A percentile compares a stretch with the other conserved stretches of the same genome.
Evolutionary conservation across 2,329 filamentous ascomycete species (phyloP).

Genomic region (Colletotrichum lentis): DNA sequence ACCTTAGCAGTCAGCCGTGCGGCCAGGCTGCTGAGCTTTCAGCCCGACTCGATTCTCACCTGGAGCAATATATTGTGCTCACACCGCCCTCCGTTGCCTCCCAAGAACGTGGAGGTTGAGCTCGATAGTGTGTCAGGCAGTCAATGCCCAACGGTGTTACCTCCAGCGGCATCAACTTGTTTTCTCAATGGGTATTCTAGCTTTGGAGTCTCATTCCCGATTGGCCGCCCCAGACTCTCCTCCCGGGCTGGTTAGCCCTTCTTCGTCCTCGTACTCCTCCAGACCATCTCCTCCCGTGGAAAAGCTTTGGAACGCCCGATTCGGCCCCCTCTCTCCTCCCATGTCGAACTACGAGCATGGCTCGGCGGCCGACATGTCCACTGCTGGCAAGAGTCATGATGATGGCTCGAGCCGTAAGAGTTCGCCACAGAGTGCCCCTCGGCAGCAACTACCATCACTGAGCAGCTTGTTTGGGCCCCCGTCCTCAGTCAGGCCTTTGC

Average conservation of each 20-base stretch:
- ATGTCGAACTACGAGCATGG: conserved; percentile 67
- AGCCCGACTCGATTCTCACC: conserved; percentile 6
- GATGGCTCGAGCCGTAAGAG: conserved; percentile 50
- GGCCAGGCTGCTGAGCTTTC: conserved; percentile 2
- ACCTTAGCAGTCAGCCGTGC: conserved; percentile 22
- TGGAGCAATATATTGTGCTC: not conserved
- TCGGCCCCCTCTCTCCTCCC: conserved; percentile 59
- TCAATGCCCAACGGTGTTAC: conserved; percentile 24
- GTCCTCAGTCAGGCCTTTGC: conserved; percentile 53
- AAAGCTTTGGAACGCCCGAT: conserved; percentile 51
- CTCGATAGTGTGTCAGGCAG: conserved; percentile 7
- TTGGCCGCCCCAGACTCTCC: conserved; percentile 63
- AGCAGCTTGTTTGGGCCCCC: conserved; percentile 65
- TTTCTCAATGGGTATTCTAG: conserved; percentile 65
- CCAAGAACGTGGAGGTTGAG: not conserved
- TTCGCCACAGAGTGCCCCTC: conserved; percentile 43
- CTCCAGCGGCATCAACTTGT: conserved; percentile 24
- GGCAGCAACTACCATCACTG: conserved; percentile 63
- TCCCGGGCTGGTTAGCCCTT: conserved; percentile 62
- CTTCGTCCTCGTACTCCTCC: conserved; percentile 57
- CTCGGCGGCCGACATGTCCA: conserved; percentile 54
- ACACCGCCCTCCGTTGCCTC: not conserved
- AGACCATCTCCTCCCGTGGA: conserved; percentile 55
- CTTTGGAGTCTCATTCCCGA: conserved; percentile 59
- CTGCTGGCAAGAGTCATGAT: conserved; percentile 50